Base-by-base conservation (phyloP, 1,284 basidiomycete species). In the Malassezia japonica region DNA sequence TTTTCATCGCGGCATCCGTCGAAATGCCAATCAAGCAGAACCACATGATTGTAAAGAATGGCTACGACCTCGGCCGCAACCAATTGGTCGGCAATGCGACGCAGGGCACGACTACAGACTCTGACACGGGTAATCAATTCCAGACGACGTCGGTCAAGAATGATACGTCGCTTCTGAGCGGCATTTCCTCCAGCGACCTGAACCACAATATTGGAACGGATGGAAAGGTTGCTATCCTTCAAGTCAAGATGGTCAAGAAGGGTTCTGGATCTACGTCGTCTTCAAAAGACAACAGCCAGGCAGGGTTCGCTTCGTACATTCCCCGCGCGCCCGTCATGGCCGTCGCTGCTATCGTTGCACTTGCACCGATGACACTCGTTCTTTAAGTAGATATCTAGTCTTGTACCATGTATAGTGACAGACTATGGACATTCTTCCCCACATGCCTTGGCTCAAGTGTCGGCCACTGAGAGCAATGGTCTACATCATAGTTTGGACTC, bases 201-300 rank as follows among this genome's bases (percentile, higher is more conserved):
- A 72, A 72, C 48, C 67, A 72, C 53, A 52, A 49, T 15, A 70
- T 72, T 29, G 50, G 50, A 21, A 57, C 60, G 13, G 67, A 72
- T 33, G 66, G 64, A 21, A 44, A 46, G 1, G 67, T 70, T 12
- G 44, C 55, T 3, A 51, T 72, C 18, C 47, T 72, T 25, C 68
- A 63, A 13, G 60, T 72, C 45, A 55, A 36, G 8, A 46, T 67
- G 33, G 62, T 55, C 33, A 62, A 65, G 49, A 61, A 21, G 6
- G 42, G 39, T n/a, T 21, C 25, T 18, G 37, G 35, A 15, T 36
- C 24, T n/a, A 21, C 23, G 29, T 18, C 16, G 29, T 23, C 23
- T 13, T n/a, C 21, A 21, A 32, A 5, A 13, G 15, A 35, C 6
- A 35, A 35, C 16, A 40, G 15, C n/a, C 42, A 44, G 24, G 18